These are phyloP conservation scores for Debaryomycetaceae sp. DNA, from an alignment of 1,139 yeast genomes.

Conservation along the genomic window DNA sequence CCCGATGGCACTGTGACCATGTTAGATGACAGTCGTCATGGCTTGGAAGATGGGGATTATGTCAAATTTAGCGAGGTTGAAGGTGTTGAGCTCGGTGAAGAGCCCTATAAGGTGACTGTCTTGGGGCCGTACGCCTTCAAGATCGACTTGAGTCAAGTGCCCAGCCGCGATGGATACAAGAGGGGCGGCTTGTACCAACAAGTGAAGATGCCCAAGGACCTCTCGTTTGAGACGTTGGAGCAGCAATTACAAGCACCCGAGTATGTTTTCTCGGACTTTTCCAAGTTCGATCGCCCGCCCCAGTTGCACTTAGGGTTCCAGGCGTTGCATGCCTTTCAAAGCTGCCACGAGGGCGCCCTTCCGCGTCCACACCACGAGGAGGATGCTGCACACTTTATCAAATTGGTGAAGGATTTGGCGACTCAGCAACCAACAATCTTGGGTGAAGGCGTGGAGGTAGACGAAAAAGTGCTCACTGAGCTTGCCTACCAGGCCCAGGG, in stretches of 20 bases:
- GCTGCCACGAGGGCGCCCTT: constrained; percentile 54
- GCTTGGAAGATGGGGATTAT: constrained; percentile 85
- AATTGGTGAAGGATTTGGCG: constrained; percentile 57
- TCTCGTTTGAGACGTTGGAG: constrained; percentile 60
- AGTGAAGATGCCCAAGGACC: constrained; percentile 73
- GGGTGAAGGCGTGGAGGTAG: constrained; percentile 52
- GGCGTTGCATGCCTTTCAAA: constrained; percentile 74
- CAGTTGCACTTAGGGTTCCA: constrained; percentile 90
- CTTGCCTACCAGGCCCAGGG: constrained; percentile 85
- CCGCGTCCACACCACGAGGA: constrained; percentile 76
- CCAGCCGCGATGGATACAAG: constrained; percentile 52
- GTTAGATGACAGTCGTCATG: constrained; percentile 89
- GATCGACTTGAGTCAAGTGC: constrained; percentile 49
- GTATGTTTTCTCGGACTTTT: constrained; percentile 76
- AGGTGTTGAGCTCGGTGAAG: constrained; percentile 66
- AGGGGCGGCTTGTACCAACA: constrained; percentile 91
- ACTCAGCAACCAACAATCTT: constrained; percentile 55
- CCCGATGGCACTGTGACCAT: constrained; percentile 87
- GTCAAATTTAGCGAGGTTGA: constrained; percentile 86
- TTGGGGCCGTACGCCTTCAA: constrained; percentile 92
- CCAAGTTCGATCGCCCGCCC: constrained; percentile 87
- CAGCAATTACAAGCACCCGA: constrained; percentile 77
- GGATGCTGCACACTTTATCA: constrained; percentile 68
- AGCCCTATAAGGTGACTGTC: constrained; percentile 73
- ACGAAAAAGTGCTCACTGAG: constrained; percentile 65